Base-by-base conservation (phyloP, 495 filamentous ascomycete genomes). In the Aspergillus baeticus region DNA sequence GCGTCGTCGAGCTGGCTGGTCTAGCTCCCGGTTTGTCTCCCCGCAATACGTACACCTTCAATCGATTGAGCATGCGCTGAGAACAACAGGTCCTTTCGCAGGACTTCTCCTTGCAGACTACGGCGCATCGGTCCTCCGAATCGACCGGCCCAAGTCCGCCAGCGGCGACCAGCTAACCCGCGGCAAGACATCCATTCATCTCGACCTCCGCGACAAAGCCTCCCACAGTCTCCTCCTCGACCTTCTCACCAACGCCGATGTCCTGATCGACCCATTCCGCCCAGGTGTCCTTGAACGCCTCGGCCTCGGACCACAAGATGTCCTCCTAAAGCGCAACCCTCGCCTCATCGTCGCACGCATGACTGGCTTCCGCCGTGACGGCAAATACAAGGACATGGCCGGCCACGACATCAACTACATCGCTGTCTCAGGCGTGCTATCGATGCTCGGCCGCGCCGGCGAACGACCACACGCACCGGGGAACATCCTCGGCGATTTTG, bases 391-490 rank as follows among this genome's bases (percentile, higher is more conserved):
- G 38, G 64, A 77, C 55, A 96, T 96, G 91, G 93, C 93, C 0
- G 92, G 93, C n/a, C 93, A 98, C 62, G 93, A 98, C 67, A 96
- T 98, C 67, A 98, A 98, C 65, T 98, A 96, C 70, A 85, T 98
- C 20, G 89, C 92, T 33, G 90, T 96, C 0, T 89, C 87, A 1
- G 93, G 93, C 0, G 87, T 88, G 0, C 71, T 98, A 13, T 80
- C 78, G 1, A 77, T 95, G 72, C 78, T 98, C 0, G 93, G 93
- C 0, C 76, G 87, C 0, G 71, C 71, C 21, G 81, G 78, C 3
- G 82, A 85, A 57, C 85, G 83, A 44, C 93, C 93, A 6, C 84
- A 87, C 49, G 78, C 92, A 6, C 93, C 93, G 5, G 84, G 76
- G 0, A 98, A 98, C 58, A 78, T 98, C 15, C 71, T 97, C 0